Percentiles rank a stretch among this genome's conserved stretches.
Conservation (phyloP, 2,329 filamentous ascomycete genomes). For the Hymenoscyphus fructigenus region DNA sequence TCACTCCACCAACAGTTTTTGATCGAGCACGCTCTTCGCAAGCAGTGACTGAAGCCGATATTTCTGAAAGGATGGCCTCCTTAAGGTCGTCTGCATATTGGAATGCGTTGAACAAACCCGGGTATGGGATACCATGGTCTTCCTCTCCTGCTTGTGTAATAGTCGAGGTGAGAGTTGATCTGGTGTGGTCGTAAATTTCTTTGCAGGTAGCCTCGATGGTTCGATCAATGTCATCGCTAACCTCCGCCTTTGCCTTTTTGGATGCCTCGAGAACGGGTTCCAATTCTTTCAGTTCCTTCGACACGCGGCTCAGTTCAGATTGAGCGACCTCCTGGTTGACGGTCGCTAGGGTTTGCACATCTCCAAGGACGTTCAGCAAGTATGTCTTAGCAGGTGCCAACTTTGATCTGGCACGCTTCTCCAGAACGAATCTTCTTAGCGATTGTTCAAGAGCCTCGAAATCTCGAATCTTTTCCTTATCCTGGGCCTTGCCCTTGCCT, state of each 20-base stretch:
- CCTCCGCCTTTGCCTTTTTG: conserved; percentile 74
- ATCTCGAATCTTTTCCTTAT: conserved; percentile 82
- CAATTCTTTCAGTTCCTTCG: conserved; percentile 74
- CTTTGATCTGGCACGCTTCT: conserved; percentile 94
- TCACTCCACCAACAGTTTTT: conserved; percentile 77
- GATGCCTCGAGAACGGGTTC: conserved; percentile 84
- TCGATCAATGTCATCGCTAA: conserved; percentile 77
- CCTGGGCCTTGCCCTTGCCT: conserved; percentile 74
- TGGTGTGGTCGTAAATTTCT: conserved; percentile 81
- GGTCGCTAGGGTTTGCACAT: conserved; percentile 76
- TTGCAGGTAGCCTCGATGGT: conserved; percentile 83
- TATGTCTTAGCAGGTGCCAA: conserved; percentile 95
- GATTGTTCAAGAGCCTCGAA: conserved; percentile 90
- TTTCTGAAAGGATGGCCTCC: conserved; percentile 84
- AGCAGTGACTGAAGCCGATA: conserved; percentile 71
- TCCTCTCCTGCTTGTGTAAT: conserved; percentile 75
- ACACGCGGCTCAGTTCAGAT: conserved; percentile 80
- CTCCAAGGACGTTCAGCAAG: conserved; percentile 86
- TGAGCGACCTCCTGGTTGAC: conserved; percentile 88
- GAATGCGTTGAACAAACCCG: conserved; percentile 80
- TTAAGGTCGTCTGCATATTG: conserved; percentile 93
- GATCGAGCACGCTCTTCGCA: conserved; percentile 86
- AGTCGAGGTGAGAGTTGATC: conserved; percentile 69
- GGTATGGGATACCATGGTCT: conserved; percentile 81
- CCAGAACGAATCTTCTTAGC: conserved; percentile 86